Base-by-base conservation (phyloP, 1,139 yeast genomes). In the Geotrichum fermentans region DNA sequence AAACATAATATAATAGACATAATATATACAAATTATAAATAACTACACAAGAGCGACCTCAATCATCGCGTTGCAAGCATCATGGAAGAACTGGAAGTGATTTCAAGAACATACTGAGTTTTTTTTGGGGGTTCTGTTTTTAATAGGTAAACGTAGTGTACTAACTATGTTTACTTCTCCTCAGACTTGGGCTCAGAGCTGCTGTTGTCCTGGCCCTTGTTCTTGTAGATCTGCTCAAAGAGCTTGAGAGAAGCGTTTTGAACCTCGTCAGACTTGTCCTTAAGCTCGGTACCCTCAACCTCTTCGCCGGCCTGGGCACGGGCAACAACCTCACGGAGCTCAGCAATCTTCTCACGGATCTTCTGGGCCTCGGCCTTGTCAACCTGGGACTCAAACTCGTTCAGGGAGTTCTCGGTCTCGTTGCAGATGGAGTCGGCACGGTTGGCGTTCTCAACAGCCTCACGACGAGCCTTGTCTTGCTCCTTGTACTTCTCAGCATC, bases 401-500 rank as follows among this genome's bases (percentile, higher is more conserved):
- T 83, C 72, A 92, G 77, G 50, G 97, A 89, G 76, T 79, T 78
- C 77, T 92, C 97, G 63, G 96, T 90, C 74, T 90, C 97, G 73
- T 87, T 87, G 73, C 94, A 87, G 71, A 90, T 82, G 73, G 88
- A 90, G 73, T 92, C 97, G 59, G 97, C 97, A 72, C 88, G 88
- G 89, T 92, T 92, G 66, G 97, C 96, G 61, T 78, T 74, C 76
- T 90, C 97, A 68, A 92, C 90, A 54, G 95, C 79, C 75, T 88
- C 96, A 72, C 86, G 83, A 74, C 89, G 86, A 59, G 92, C 90
- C 78, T 89, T 86, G 77, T 92, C 98, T 67, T 90, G 83, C 69
- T 89, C 96, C 72, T 94, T 94, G 79, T 80, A 90, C 78, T 88
- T 88, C 78, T 92, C 97, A 64, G 97, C 98, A 68, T 92, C 98